A percentile compares a stretch with the other conserved stretches of the same genome.
Conservation (phyloP, 169 alveolate genomes). For the Cytauxzoon felis region DNA sequence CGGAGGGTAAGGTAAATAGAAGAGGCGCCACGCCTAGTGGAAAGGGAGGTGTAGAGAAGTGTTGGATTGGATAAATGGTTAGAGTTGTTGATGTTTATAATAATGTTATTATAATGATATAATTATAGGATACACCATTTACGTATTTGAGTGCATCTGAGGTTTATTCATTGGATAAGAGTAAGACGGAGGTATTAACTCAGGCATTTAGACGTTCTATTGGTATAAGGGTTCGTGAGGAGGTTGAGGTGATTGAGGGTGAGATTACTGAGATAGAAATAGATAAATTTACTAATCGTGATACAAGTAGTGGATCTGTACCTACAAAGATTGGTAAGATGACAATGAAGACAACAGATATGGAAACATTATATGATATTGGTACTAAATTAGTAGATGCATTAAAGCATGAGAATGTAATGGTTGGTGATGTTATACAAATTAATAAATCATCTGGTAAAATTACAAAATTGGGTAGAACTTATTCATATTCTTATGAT, state of each 20-base stretch:
- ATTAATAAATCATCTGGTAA: conserved; percentile 96
- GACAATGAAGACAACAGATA: conserved; percentile 96
- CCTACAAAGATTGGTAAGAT: conserved; percentile 82
- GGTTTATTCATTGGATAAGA: conserved; percentile 95
- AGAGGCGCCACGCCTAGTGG: too few relatives aligned
- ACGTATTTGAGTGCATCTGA: conserved; percentile 97
- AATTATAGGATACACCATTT: conserved; percentile 91
- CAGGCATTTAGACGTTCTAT: conserved; percentile 97
- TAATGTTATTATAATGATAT: not conserved
- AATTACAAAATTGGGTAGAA: conserved; percentile 94
- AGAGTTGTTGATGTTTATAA: not conserved
- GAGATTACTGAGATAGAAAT: conserved; percentile 98
- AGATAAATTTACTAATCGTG: conserved; percentile 73
- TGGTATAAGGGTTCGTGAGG: conserved; percentile 98
- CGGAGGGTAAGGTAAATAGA: too few relatives aligned
- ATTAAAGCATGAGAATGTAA: conserved; percentile 74
- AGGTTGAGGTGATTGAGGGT: conserved; percentile 98
- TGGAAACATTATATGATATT: conserved; percentile 96
- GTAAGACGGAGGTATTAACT: conserved; percentile 93
- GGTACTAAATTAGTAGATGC: conserved; percentile 93
- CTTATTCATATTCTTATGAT: conserved; percentile 94
- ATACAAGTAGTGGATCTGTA: conserved; percentile 28
- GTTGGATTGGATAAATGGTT: not conserved
- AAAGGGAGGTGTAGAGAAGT: too few relatives aligned
- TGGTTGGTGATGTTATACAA: conserved; percentile 93